Evolutionary conservation across 257 asterid species (phyloP).

Genomic region (Voacanga thouarsii): DNA sequence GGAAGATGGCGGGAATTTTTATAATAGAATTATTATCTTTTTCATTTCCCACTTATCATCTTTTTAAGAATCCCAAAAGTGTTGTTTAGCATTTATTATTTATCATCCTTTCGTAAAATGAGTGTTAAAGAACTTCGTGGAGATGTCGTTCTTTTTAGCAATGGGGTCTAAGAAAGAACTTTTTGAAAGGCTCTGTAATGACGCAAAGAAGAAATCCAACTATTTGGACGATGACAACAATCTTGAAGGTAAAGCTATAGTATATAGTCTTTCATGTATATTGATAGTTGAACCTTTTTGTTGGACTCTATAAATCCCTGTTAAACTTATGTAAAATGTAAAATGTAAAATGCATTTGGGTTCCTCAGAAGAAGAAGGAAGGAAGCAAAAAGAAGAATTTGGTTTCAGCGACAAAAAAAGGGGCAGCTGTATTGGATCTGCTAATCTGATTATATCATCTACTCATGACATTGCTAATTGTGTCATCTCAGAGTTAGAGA

Average conservation of each 20-base stretch:
- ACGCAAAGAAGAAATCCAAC: constrained; percentile 19
- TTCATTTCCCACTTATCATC: too few relatives aligned
- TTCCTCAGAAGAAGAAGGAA: constrained; percentile 12
- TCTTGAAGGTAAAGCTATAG: constrained; percentile 35
- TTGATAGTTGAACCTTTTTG: not conserved
- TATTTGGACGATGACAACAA: constrained; percentile 1
- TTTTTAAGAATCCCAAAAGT: too few relatives aligned
- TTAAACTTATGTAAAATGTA: not conserved
- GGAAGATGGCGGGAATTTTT: too few relatives aligned
- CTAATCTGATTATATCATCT: too few relatives aligned
- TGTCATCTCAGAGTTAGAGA: too few relatives aligned
- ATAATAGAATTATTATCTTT: too few relatives aligned
- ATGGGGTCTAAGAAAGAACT: constrained; percentile 72
- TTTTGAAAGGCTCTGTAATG: constrained; percentile 54
- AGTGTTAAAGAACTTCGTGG: constrained; percentile 68
- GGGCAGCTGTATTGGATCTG: constrained; percentile 82
- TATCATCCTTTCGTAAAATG: constrained; percentile 49
- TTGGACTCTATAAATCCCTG: not conserved
- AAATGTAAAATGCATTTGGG: not conserved
- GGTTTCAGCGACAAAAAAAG: constrained; percentile 67
- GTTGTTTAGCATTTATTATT: too few relatives aligned
- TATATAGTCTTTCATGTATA: not conserved
- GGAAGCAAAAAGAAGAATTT: constrained; percentile 42
- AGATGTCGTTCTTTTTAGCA: constrained; percentile 41
- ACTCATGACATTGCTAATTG: too few relatives aligned